Evolutionary conservation across 2,329 filamentous ascomycete genomes (phyloP), one percentile per base, ranked within the genome.

Genomic region (Ophiocordyceps unilateralis): DNA sequence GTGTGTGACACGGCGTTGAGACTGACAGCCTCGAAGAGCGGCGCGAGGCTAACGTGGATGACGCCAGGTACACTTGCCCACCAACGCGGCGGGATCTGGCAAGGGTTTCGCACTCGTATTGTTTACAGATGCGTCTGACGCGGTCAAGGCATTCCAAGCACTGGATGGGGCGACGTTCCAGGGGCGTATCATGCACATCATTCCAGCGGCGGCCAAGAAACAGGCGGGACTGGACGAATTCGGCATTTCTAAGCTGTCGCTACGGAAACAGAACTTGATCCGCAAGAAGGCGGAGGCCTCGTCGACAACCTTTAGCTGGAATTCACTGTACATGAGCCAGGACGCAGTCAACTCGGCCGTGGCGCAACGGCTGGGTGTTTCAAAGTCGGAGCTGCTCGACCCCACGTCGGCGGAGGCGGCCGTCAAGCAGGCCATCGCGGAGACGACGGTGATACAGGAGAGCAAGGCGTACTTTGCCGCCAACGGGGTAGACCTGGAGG

Each of bases 321-420:
- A 98, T 66, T 89, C 88, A n/a, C 69, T 98, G n/a, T 98, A 91
- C 62, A 93, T 98, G 83, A 95, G 83, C 62, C 83, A 86, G 64
- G 88, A 98, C 66, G 85, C 91, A 41, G 87, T 98, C 42, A 88
- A 95, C 63, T 78, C 84, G 41, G 93, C 88, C 6, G 77, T 94
- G 47, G 86, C 91, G 40, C 77, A 81, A 55, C 81, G 88, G 43
- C 70, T 98, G 45, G 88, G 89, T 40, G 76, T 98, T 45, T 81
- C 83, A 44, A 98, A 98, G 66, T 80, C 86, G 11, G 87, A 94
- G 53, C 65, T 98, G 45, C 70, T 98, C 39, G 89, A 98, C 62
- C 91, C 89, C n/a, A 94, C 89, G 4, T 94, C 85, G 46, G 79
- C 89, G 44, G 87, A 95, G 62, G 87, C 89, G 46, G 89, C 85